A percentile compares a stretch with the other conserved stretches of the same genome.
phyloP scores from a whole-genome alignment of 352 stramenopile genomes.

The Pythium dissotocum region DNA sequence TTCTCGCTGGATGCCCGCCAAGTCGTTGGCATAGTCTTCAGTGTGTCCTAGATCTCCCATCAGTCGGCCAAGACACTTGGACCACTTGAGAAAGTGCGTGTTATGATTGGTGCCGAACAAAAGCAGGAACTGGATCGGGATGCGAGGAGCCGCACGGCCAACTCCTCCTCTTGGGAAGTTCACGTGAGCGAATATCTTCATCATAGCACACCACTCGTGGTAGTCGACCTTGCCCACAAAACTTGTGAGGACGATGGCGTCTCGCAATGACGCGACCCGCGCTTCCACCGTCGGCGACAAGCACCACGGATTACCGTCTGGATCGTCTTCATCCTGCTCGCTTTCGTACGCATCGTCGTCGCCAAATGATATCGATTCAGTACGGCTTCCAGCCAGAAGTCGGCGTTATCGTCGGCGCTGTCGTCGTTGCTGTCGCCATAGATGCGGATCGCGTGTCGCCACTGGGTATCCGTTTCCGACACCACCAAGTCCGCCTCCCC shows the following conservation, averaged over 20 bases:
- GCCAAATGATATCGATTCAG: not conserved
- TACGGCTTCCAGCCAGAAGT: not conserved
- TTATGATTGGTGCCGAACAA: not conserved
- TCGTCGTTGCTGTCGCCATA: not conserved
- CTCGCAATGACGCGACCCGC: slow-evolving; percentile 16
- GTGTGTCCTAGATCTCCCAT: not conserved
- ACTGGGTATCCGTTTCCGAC: not conserved
- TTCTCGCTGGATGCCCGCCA: not conserved
- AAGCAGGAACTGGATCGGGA: slow-evolving; percentile 4
- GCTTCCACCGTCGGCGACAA: not conserved
- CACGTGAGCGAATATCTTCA: not conserved
- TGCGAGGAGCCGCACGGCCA: not conserved
- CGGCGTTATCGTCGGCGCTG: not conserved
- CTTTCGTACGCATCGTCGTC: not conserved
- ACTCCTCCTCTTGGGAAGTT: not conserved
- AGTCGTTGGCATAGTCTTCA: not conserved
- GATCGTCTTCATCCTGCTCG: not conserved
- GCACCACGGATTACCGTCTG: not conserved
- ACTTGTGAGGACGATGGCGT: slow-evolving; percentile 9
- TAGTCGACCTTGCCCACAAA: slow-evolving; percentile 11
- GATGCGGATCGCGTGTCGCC: not conserved
- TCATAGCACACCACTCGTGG: not conserved
- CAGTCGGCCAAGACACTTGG: not conserved
- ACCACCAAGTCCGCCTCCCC: not conserved
- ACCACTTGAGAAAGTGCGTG: slow-evolving; percentile 7